Evolutionary conservation across 768 basidiomycete species (phyloP), one percentile per base, ranked within the genome.

Genomic region (Termitomyces sp.): DNA sequence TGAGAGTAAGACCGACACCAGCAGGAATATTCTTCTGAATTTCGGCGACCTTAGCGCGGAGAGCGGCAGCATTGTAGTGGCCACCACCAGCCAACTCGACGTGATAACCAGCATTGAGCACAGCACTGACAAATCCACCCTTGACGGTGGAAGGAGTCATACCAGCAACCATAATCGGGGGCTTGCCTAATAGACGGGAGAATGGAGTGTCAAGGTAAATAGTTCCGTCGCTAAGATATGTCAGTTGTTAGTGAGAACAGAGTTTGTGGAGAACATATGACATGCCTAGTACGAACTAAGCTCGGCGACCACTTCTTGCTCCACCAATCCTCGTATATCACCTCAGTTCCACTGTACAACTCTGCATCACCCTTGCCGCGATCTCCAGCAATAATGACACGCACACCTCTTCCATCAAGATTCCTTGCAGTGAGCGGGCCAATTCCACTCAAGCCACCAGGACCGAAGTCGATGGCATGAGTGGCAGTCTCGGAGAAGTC

Each of bases 91-190:
- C 97, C 64, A 99, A 84, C 75, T 99, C 97, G 69, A 98, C 83
- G 73, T 99, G 97, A 73, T 89, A 98, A 1, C 96, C 96, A 32
- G 97, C 96, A 64, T 89, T 84, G 66, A 97, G 86, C 50, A 96
- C 84, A 8, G 97, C 96, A 61, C 89, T 88, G 69, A 98, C 96
- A 73, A 98, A 96, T 17, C 95, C 95, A 37, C 89, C 89, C 72
- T 96, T 89, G 65, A 99, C 97, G 37, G 97, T 99, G 1, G 90
- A 90, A 0, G 97, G 97, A 0, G 97, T 99, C 97, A 99, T 98
- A 61, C 97, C 97, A 53, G 96, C 96, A 43, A 99, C 95, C 97
- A 98, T 98, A 75, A 99, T 90, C 38, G 97, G 97, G 3, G 97
- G 88, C 77, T 98, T 99, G 68, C 94, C 94, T 47, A 99, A 76